Base-by-base conservation (phyloP, 2,329 filamentous ascomycete genomes). In the Clonostachys sp. region DNA sequence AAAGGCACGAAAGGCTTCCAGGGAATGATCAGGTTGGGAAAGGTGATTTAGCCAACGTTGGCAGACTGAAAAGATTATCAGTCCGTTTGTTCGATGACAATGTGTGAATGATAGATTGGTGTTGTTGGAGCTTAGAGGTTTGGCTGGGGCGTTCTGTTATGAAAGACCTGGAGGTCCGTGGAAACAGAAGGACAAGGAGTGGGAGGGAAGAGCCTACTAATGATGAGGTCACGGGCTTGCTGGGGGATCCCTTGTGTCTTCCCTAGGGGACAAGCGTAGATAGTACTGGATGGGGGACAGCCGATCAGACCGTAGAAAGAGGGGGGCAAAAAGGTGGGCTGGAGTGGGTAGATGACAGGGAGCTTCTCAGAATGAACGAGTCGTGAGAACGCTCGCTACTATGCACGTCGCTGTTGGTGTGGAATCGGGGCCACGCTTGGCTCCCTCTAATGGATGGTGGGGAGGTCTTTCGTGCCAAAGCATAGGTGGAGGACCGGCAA, bases 171-270 rank as follows among this genome's bases (percentile, higher is more conserved):
- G 40, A 42, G 24, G 40, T n/a, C 40, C 12, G 40, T 17, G 24
- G 16, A 44, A 44, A 16, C 18, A 44, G 20, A 44, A 33, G 18
- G 17, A 34, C 16, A 30, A 13, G 20, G 42, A 44, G 30, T n/a
- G 24, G 24, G n/a, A 33, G 42, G 42, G 18, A 42, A 24, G 17
- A 24, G 16, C 17, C 24, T 24, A 34, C 24, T 35, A 46, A 18
- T 46, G 17, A 46, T 46, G 45, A 46, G 39, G 45, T 46, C 45
- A 46, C 45, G 45, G 45, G 45, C 17, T 14, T 17, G 18, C 30
- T 18, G 42, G 42, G 42, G 18, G 42, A 33, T 33, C 42, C 42
- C 42, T 44, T 18, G 30, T 44, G 42, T 44, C 18, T 34, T 18
- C 34, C 13, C 13, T 24, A n/a, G 20, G 45, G 45, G 45, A 40